Percentiles rank a stretch among this genome's conserved stretches.
phyloP scores from a whole-genome alignment of 1,139 yeast species.

The Saccharomycopsis hybrid region DNA sequence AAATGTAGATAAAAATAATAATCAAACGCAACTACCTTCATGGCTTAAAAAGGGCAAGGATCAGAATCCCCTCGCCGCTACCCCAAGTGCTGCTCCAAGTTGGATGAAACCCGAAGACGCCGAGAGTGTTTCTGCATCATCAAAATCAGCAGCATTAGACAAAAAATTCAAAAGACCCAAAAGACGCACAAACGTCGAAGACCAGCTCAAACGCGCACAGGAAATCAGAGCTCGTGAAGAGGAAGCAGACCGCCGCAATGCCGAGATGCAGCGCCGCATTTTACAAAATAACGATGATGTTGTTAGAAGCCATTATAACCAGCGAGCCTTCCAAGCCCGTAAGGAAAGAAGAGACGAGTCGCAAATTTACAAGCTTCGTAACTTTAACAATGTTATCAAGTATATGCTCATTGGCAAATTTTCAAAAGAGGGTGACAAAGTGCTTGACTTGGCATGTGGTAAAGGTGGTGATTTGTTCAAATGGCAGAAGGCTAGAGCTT shows the following conservation, averaged over 20 bases:
- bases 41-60: not conserved
- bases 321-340: constrained; percentile 67
- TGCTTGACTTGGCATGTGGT: constrained; percentile 90
- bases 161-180: constrained; percentile 26
- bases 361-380: constrained; percentile 78
- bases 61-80: not conserved
- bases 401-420: constrained; percentile 74
- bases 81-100: too few relatives aligned
- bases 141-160: too few relatives aligned
- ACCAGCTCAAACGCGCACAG: constrained; percentile 24
- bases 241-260: constrained; percentile 28
- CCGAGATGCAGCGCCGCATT: constrained; percentile 23
- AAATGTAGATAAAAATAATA: constrained; percentile 7
- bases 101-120: constrained; percentile 1
- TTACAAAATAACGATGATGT: constrained; percentile 41
- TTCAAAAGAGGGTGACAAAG: constrained; percentile 46
- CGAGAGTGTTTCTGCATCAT: too few relatives aligned
- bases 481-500: constrained; percentile 69
- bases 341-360: constrained; percentile 63
- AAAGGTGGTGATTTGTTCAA: constrained; percentile 96
- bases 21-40: too few relatives aligned
- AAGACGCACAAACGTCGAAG: constrained; percentile 27
- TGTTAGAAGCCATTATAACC: constrained; percentile 80
- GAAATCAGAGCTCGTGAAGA: constrained; percentile 29
- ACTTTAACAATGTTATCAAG: constrained; percentile 88